These are phyloP conservation scores for Brassica hybrid DNA, from an alignment of 441 rosid genomes.

Conservation along the genomic window DNA sequence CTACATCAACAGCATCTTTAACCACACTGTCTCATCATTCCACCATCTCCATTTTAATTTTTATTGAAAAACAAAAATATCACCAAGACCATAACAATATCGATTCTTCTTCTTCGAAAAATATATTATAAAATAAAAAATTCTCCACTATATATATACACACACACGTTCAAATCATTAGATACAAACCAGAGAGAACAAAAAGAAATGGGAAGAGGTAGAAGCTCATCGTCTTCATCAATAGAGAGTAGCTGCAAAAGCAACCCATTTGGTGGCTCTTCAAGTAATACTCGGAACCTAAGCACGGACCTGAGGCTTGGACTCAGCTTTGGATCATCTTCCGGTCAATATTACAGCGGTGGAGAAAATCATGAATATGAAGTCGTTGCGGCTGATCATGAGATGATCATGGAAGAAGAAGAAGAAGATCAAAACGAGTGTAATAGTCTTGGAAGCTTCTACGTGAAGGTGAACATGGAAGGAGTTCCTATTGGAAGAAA, in stretches of 20 bases:
- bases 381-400: conserved; percentile 28
- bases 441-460: conserved; percentile 69
- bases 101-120: not conserved
- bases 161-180: conserved; percentile 38
- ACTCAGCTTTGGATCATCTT: conserved; percentile 55
- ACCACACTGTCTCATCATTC: conserved; percentile 46
- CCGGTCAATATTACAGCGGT: conserved; percentile 41
- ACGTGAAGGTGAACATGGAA: conserved; percentile 90
- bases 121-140: not conserved
- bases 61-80: not conserved
- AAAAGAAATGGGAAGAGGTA: conserved; percentile 59
- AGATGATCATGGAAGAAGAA: conserved; percentile 51
- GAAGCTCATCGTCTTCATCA: conserved; percentile 63
- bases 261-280: conserved; percentile 35
- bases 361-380: conserved; percentile 48
- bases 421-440: conserved; percentile 60
- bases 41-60: conserved; percentile 29
- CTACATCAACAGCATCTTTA: conserved; percentile 48
- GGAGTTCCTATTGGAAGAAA: conserved; percentile 90
- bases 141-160: conserved; percentile 27
- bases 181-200: not conserved
- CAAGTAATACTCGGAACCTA: conserved; percentile 46
- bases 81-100: conserved; percentile 19
- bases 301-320: conserved; percentile 82
- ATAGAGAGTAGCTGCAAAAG: conserved; percentile 54